Evolutionary conservation across 2,329 filamentous ascomycete genomes (phyloP), one percentile per base, ranked within the genome.

Genomic region (Colletotrichum tamarilloi): DNA sequence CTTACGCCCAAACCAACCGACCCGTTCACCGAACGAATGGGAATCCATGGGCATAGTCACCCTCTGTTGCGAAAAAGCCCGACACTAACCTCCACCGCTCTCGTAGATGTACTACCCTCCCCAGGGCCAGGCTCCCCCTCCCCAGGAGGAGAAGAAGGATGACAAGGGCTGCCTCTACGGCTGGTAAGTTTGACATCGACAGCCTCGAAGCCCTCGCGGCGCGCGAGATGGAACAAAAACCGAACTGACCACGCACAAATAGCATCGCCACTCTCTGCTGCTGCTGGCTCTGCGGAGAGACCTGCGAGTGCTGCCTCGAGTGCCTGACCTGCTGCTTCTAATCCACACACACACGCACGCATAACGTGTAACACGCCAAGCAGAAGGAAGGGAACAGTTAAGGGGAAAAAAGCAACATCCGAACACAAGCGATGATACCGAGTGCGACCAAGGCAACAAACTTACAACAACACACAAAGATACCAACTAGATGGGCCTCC

Each of bases 221-320:
- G 28, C 28, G 28, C 28, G 8, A 30, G 28, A 30, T 30, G 5
- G 28, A 30, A 30, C 28, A 30, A 26, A 5, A 26, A 26, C 26
- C 28, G 6, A 8, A 8, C 28, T 30, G 19, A 73, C 55, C 19
- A 19, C 28, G 8, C 9, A 46, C 5, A 49, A 58, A 28, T 57
- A 84, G 83, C 75, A 71, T 85, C 30, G 84, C 84, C 62, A 81
- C 84, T 26, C 75, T 85, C 72, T 85, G 84, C 79, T 85, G 84
- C 78, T 85, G 84, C 73, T 85, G 83, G 82, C 78, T 85, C 62
- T 85, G 84, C 73, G 84, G 83, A 4, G 83, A 85, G 76, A 81
- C 83, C 4, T 85, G 83, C 78, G 83, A 84, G 72, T 85, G 84
- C 77, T 85, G 83, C 74, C 76, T 84, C 35, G 84, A 85, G 59